Base-by-base conservation (phyloP, 306 rosid genomes). In the Cyclanthera cordifolia region DNA sequence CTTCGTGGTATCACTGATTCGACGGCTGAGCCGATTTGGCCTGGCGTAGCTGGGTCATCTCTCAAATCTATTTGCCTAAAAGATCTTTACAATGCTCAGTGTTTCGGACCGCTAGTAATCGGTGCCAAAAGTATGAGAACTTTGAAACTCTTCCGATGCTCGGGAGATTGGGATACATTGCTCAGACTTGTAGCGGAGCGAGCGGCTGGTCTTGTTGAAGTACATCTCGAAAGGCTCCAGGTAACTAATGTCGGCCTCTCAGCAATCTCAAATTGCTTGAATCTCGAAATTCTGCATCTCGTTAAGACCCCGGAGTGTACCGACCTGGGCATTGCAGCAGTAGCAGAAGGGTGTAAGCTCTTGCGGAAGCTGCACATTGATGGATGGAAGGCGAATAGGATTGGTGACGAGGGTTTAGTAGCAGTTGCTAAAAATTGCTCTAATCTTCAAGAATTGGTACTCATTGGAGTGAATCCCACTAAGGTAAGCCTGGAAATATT, bases 151-250 rank as follows among this genome's bases (percentile, higher is more conserved):
- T 90, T 79, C 81, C 77, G 96, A 47, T 94, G 99, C 73, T 81
- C 96, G 0, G 99, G 97, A 4, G 99, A 94, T 65, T 94, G 99
- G 99, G 99, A 94, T 53, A 80, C 79, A 54, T 84, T 94, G n/a
- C 81, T 94, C 50, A 82, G 82, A 14, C 69, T 75, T 8, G 19
- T 86, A 20, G 80, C 86, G 0, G 86, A 85, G 21, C 63, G 81
- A 9, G 81, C 71, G 1, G 41, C 82, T 4, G 83, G 82, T 43
- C 71, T 94, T 73, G 82, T 85, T 53, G 99, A 94, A 75, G 73
- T 94, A 7, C 99, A 94, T 75, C 85, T 94, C 3, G 99, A 94
- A 76, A 86, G 89, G 85, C 87, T 88, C 48, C 97, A 88, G 75
- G 95, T 94, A 4, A 88, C 86, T 43, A 96, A 94, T 50, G 24